Conservation (phyloP, 2,329 filamentous ascomycete species). For the Phoma sp. region DNA sequence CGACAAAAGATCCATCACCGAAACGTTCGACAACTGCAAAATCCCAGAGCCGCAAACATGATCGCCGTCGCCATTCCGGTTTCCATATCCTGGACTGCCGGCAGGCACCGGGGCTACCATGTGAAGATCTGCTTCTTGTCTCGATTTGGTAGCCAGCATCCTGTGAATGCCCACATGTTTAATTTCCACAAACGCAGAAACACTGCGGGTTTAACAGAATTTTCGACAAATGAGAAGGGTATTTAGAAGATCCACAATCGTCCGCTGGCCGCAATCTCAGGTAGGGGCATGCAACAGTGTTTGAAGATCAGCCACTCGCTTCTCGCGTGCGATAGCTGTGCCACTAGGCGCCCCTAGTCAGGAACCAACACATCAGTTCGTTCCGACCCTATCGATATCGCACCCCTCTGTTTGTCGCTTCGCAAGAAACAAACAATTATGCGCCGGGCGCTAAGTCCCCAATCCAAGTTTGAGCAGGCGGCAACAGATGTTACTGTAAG, state of each 20-base stretch:
- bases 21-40: neutral
- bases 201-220: slow-evolving; percentile 8
- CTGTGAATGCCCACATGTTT: slow-evolving; percentile 5
- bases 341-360: slow-evolving; percentile 31
- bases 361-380: slow-evolving; percentile 18
- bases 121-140: slow-evolving; percentile 15
- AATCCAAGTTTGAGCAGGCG: slow-evolving; percentile 8
- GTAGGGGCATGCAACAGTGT: slow-evolving; percentile 37
- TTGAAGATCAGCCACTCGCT: slow-evolving; percentile 45
- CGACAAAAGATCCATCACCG: neutral
- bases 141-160: slow-evolving; percentile 2
- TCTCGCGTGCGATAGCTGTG: slow-evolving; percentile 30
- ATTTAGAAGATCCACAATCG: neutral
- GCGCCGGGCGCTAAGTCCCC: slow-evolving; percentile 6
- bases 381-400: slow-evolving; percentile 28
- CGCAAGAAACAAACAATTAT: slow-evolving; percentile 16
- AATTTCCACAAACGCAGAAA: slow-evolving; percentile 12
- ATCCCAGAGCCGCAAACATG: slow-evolving; percentile 5
- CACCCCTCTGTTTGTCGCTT: neutral
- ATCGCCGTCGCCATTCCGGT: slow-evolving; percentile 8
- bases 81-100: slow-evolving; percentile 5
- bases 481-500: neutral
- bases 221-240: slow-evolving; percentile 6
- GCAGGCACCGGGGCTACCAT: slow-evolving; percentile 14
- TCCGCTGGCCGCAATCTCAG: slow-evolving; percentile 30